Percentiles rank a stretch among this genome's conserved stretches.
These are phyloP conservation scores for Talaromyces sp. DNA, from an alignment of 2,329 filamentous ascomycete species.

Conservation along the genomic window DNA sequence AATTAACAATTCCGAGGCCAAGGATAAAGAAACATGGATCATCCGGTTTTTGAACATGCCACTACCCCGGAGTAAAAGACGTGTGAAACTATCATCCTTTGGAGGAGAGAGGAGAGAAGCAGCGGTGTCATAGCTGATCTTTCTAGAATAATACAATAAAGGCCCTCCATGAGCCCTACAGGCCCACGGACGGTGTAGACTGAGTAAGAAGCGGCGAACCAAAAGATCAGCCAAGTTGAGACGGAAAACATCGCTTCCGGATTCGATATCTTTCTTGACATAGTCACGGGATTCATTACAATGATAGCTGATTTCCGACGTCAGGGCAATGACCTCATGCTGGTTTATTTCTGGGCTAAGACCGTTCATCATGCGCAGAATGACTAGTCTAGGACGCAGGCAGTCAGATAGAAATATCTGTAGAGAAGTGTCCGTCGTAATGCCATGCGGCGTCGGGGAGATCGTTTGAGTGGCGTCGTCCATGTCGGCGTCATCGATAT, in stretches of 20 bases:
- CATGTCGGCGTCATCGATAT: slow-evolving; percentile 44
- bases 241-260: background rate
- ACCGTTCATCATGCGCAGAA: slow-evolving; percentile 11
- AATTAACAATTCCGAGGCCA: slow-evolving; percentile 11
- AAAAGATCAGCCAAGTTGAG: slow-evolving; percentile 12
- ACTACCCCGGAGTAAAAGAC: slow-evolving; percentile 7
- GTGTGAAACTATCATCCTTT: background rate
- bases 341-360: slow-evolving; percentile 1
- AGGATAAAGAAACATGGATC: slow-evolving; percentile 10
- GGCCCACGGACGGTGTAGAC: slow-evolving; percentile 11
- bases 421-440: slow-evolving; percentile 5
- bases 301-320: background rate
- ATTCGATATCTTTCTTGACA: background rate
- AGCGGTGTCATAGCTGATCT: slow-evolving; percentile 10
- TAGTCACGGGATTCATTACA: background rate
- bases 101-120: background rate
- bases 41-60: slow-evolving; percentile 14
- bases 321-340: background rate
- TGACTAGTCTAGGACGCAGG: slow-evolving; percentile 3
- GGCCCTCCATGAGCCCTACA: background rate
- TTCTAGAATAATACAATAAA: slow-evolving; percentile 12
- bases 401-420: slow-evolving; percentile 1
- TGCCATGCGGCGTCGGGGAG: background rate
- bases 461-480: background rate
- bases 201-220: slow-evolving; percentile 14